Percentiles rank a stretch among this genome's conserved stretches.
These are phyloP conservation scores for Beauveria scarabaeidicola DNA, from an alignment of 2,329 filamentous ascomycete genomes.

Conservation along the genomic window DNA sequence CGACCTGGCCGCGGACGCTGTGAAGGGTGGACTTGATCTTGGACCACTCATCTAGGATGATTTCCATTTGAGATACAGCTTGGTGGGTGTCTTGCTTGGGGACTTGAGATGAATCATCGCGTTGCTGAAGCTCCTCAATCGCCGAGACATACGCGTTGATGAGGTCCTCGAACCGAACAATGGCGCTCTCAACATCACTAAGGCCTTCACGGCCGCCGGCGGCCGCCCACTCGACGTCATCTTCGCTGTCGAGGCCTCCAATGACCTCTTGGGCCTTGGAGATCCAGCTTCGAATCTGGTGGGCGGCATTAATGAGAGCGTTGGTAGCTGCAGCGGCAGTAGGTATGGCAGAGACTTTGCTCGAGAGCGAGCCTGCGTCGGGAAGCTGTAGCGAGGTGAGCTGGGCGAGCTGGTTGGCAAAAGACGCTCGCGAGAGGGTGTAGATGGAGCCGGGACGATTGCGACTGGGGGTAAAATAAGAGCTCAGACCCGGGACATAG, in stretches of 20 bases:
- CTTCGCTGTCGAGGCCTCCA: conserved; percentile 80
- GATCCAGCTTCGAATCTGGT: conserved; percentile 93
- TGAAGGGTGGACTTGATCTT: conserved; percentile 71
- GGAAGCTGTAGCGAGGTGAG: conserved; percentile 85
- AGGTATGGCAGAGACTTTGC: conserved; percentile 74
- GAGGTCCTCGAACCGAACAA: conserved; percentile 75
- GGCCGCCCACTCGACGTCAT: conserved; percentile 96
- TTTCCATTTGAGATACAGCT: conserved; percentile 83
- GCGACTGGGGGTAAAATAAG: conserved; percentile 60
- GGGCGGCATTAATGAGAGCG: conserved; percentile 76
- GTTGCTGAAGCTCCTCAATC: conserved; percentile 83
- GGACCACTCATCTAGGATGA: conserved; percentile 75
- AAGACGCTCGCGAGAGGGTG: conserved; percentile 83
- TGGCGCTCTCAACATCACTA: conserved; percentile 63
- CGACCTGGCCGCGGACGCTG: conserved; percentile 79
- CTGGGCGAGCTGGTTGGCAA: conserved; percentile 86
- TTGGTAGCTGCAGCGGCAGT: conserved; percentile 77
- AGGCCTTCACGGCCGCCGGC: conserved; percentile 74
- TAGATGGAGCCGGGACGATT: conserved; percentile 80
- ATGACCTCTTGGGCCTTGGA: conserved; percentile 85
- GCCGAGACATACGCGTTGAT: conserved; percentile 88
- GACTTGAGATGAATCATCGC: conserved; percentile 66
- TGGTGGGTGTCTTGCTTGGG: conserved; percentile 61
- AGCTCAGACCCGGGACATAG: conserved; percentile 42
- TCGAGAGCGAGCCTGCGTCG: conserved; percentile 73